Base-by-base conservation (phyloP, 306 rosid genomes). In the Cucurbita pepo region DNA sequence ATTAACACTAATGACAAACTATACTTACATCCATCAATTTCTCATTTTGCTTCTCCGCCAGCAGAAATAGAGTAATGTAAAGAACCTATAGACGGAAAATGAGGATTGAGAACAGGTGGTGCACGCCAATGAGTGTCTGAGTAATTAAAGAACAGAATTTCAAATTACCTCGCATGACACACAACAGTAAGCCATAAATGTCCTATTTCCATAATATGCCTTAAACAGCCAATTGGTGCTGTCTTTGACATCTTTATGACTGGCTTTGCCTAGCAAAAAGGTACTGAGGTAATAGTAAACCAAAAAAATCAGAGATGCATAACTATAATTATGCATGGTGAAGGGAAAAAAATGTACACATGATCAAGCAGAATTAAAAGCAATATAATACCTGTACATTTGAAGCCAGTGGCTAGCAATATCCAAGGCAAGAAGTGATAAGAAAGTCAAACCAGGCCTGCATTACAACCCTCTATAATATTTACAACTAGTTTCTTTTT, bases 161-260 rank as follows among this genome's bases (percentile, higher is more conserved):
- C 13, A 74, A 82, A 43, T 79, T 85, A 84, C 98, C 98, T 93
- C 98, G 73, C 96, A 90, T 19, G 98, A 89, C 79, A 88, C 82
- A 70, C 99, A 95, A 80, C 99, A 95, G 80, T 95, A 95, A 19
- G 92, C 99, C 97, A 95, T 95, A 85, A 95, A 91, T 82, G 88
- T 89, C 85, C 91, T 81, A 81, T 95, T 95, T 76, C 96, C 96
- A 48, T 95, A 95, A 79, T 95, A 95, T 75, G 84, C 80, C 90
- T 58, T 91, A 70, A 95, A 91, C 83, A 95, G 95, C 97, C 97
- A 89, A 79, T 55, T 95, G 78, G 87, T 86, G 83, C 99, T 95
- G 88, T 95, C 99, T 76, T 95, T 95, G 59, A 95, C 97, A 74
- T 95, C 99, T 83, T 95, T 95, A 83, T 95, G 99, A 83, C 97